Evolutionary conservation across 106 monocot genomes (phyloP).

Genomic region (Acorus calamus): DNA sequence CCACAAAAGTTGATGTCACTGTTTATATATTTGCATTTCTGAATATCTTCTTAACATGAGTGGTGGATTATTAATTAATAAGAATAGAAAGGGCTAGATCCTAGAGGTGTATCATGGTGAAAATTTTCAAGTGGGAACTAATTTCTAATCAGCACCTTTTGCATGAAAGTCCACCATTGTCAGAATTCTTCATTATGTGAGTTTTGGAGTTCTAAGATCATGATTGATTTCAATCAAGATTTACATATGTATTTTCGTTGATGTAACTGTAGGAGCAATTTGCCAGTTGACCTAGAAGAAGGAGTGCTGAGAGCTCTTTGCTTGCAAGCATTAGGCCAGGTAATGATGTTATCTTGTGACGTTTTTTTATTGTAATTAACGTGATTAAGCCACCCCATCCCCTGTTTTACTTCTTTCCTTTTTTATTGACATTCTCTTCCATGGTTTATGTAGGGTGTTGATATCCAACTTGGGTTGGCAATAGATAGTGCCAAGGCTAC

Average conservation of each 20-base stretch:
- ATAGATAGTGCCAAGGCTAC: constrained; percentile 85
- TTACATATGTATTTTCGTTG: constrained; percentile 3
- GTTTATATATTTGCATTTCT: neutral
- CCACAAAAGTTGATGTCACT: neutral
- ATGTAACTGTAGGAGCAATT: constrained; percentile 34
- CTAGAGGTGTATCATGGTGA: no score
- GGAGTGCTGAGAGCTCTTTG: constrained; percentile 54
- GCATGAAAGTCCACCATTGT: no score
- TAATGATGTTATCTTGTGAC: constrained; percentile 7
- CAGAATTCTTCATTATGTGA: no score
- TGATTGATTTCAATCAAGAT: neutral
- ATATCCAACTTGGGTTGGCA: constrained; percentile 81
- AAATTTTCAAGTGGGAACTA: no score
- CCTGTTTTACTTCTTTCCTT: neutral
- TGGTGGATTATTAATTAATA: no score
- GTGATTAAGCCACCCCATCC: neutral
- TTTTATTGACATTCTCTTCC: neutral
- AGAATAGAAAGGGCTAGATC: no score
- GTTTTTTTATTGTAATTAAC: no score
- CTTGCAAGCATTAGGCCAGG: constrained; percentile 82
- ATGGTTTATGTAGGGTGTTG: constrained; percentile 34
- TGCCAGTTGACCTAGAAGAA: constrained; percentile 69
- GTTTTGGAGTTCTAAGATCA: no score
- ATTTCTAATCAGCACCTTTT: no score
- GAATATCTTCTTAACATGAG: neutral